Evolutionary conservation across 768 basidiomycete genomes (phyloP), one percentile per base, ranked within the genome.

Genomic region (Tylopilus felleus): DNA sequence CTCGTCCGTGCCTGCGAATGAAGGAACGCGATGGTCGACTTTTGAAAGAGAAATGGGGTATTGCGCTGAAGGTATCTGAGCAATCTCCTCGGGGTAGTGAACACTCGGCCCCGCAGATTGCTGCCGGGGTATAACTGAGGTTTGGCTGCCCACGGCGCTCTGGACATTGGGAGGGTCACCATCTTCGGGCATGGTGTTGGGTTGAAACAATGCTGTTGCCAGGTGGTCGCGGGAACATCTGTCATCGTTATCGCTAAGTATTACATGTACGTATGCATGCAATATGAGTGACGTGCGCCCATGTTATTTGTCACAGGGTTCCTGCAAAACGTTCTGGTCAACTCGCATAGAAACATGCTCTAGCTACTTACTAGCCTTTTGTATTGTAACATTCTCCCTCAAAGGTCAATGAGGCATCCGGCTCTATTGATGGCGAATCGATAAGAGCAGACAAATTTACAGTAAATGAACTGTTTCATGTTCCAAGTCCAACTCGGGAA

Each of bases 1-100:
- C 10, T 84, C 85, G 47, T 86, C 84, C 4, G 79, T 80, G 38
- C 70, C 77, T 27, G 72, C 77, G 16, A 79, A 66, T 3, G 83
- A 83, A 17, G 82, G 59, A 23, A 66, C 58, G 25, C 65, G 68
- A 25, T 74, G 72, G 5, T 69, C 66, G 69, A 74, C 51, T 73
- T 65, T 60, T 62, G 65, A 58, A 62, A 69, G 52, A 47, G 49
- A 59, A 62, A 73, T 51, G 49, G 54, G 25, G 39, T 63, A 61
- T 36, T 56, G 58, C 33, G 56, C 54, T 8, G 68, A 51, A 14
- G 65, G 60, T 8, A 67, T 58, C 25, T 61, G 51, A 8, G 64
- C 65, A 22, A 80, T 56, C 35, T 76, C 72, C 4, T 79, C 77
- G 5, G 73, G 72, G 57, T 85, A 85, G 65, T 84, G 85, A 28